Base-by-base conservation (phyloP, 306 rosid species). In the Dryas drummondii region DNA sequence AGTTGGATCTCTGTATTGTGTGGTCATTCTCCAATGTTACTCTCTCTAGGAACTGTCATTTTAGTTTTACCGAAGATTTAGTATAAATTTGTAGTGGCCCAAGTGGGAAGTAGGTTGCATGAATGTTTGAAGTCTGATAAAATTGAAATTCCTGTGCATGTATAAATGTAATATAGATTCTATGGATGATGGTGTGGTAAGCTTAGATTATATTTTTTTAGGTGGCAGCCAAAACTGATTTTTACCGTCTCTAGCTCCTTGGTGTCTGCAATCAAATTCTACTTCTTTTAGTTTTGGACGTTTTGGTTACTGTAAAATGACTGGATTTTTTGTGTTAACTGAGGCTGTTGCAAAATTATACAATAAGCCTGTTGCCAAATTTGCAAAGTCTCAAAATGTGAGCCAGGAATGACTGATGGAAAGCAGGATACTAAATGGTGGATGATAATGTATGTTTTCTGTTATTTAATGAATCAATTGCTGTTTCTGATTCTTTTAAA, bases 1-100 rank as follows among this genome's bases (percentile, higher is more conserved):
- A 83, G 76, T 80, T 41, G 74, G 79, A 48, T 49, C n/a, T 75
- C 26, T 64, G n/a, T 77, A 66, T 76, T 66, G 42, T 60, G 37
- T 41, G 74, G 73, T 62, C 27, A 77, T 74, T 47, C 56, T 78
- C 41, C 65, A 60, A 46, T 86, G 48, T 48, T 73, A 70, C 66
- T 71, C 66, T 71, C 66, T 61, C 52, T 62, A 53, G 61, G 37
- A 61, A 45, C 50, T 58, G 56, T 17, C 40, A 49, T 27, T 52
- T 58, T 78, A 7, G 77, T 10, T 62, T 62, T 71, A 64, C 67
- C 22, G 1, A 44, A n/a, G 51, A 22, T 44, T 59, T 16, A 37
- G 77, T 53, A 52, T 67, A 40, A 47, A 26, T 46, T 14, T 45
- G 56, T 55, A 58, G n/a, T 27, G 40, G 50, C 57, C 50, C 11